Evolutionary conservation across 768 basidiomycete species (phyloP).

Genomic region (Obba rivulosa): DNA sequence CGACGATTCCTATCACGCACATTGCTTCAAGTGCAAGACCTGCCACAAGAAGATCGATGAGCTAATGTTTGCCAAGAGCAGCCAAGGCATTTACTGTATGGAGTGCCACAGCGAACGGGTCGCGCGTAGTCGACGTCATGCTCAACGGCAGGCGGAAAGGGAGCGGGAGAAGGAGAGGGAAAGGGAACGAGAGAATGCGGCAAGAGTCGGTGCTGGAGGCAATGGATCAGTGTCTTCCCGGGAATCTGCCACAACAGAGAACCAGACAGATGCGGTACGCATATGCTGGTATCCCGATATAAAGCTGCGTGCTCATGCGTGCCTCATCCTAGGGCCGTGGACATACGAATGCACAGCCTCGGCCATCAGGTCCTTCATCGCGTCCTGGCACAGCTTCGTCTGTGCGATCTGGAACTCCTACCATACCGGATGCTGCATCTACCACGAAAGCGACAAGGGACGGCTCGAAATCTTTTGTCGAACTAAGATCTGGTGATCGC

Average conservation of each 20-base stretch:
- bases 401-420: too few relatives aligned
- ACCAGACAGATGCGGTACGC: neutral
- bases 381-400: too few relatives aligned
- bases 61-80: constrained; percentile 97
- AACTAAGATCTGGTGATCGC: too few relatives aligned
- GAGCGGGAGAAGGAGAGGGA: constrained; percentile 27
- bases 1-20: constrained; percentile 97
- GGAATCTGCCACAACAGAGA: neutral
- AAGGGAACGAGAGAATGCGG: constrained; percentile 2
- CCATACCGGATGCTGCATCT: too few relatives aligned
- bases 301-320: too few relatives aligned
- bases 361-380: too few relatives aligned
- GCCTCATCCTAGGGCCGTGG: too few relatives aligned
- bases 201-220: neutral
- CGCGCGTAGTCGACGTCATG: constrained; percentile 85
- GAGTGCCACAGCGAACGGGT: constrained; percentile 97
- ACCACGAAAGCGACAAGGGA: too few relatives aligned
- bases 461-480: too few relatives aligned
- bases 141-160: constrained; percentile 59
- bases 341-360: too few relatives aligned
- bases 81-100: constrained; percentile 99
- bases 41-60: constrained; percentile 96
- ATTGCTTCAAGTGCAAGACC: constrained; percentile 97
- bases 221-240: neutral
- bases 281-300: neutral